Evolutionary conservation across 352 stramenopile species (phyloP).

Genomic region (Thraustochytrium sp.): DNA sequence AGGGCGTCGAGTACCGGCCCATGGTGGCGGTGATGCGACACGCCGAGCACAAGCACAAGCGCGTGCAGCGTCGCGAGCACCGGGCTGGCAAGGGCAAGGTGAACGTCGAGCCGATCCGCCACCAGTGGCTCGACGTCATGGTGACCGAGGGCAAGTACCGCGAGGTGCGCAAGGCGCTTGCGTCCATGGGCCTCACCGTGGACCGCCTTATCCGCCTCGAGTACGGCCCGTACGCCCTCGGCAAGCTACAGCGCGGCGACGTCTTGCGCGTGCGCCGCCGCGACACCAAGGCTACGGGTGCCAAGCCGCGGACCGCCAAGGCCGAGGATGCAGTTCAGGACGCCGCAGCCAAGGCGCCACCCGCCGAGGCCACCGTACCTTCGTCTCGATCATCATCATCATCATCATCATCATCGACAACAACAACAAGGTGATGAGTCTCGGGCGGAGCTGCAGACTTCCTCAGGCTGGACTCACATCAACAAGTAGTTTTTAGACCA

Average conservation of each 20-base stretch:
- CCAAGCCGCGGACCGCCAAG: no score
- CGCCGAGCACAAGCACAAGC: conserved; percentile 30
- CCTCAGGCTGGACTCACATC: no score
- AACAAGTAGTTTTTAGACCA: no score
- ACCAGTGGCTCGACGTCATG: conserved; percentile 73
- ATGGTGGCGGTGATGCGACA: conserved; percentile 73
- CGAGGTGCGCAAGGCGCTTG: conserved; percentile 76
- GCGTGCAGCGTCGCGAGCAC: neutral
- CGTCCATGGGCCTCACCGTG: conserved; percentile 72
- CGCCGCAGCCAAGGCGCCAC: no score
- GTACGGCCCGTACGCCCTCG: conserved; percentile 77
- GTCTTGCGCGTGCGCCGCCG: conserved; percentile 62
- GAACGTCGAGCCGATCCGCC: conserved; percentile 57
- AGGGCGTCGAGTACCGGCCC: conserved; percentile 64
- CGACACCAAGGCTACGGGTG: no score
- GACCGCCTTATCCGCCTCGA: conserved; percentile 76
- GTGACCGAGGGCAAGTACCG: conserved; percentile 81
- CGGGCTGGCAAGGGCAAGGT: conserved; percentile 67
- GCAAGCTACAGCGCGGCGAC: conserved; percentile 63
- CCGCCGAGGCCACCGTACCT: no score
- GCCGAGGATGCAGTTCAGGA: no score
- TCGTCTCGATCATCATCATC: no score
- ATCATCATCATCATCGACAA: no score
- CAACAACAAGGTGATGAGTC: no score
- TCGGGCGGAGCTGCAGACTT: no score